Conservation (phyloP, 306 rosid species). For the Gynostemma pentaphyllum region DNA sequence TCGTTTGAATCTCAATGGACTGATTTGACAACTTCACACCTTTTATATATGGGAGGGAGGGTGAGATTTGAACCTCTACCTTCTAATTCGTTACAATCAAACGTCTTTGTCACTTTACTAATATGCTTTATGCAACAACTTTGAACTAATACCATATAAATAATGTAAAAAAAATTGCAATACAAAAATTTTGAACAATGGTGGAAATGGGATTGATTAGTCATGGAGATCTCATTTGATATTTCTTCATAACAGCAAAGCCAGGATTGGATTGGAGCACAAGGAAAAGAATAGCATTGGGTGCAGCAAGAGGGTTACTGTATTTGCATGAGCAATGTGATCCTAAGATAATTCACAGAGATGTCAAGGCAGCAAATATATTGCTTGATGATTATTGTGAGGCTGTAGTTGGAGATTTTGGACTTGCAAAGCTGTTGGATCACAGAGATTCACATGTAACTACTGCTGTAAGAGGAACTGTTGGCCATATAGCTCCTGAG, state of each 20-base stretch:
- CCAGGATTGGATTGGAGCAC: conserved; percentile 81
- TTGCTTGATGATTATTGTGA: conserved; percentile 81
- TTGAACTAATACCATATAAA: too few species aligned
- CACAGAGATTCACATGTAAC: conserved; percentile 91
- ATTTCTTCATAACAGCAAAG: conserved; percentile 39
- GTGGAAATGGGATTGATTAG: too few species aligned
- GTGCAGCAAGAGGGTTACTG: conserved; percentile 81
- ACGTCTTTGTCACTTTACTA: too few species aligned
- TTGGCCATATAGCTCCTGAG: conserved; percentile 97
- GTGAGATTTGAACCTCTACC: too few species aligned
- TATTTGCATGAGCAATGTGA: conserved; percentile 97
- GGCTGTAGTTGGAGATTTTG: conserved; percentile 98
- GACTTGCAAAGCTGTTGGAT: conserved; percentile 83
- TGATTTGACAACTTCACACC: too few species aligned
- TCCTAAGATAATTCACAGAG: conserved; percentile 94
- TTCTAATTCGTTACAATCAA: too few species aligned
- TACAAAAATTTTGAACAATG: too few species aligned
- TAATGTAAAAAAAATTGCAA: too few species aligned
- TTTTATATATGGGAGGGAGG: too few species aligned
- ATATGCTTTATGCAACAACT: too few species aligned
- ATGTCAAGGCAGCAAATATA: conserved; percentile 94
- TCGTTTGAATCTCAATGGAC: too few species aligned
- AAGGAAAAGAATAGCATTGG: conserved; percentile 83
- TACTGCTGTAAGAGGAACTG: conserved; percentile 96
- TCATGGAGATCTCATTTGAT: not conserved